These are phyloP conservation scores for Dictyophora rubrovolvata DNA, from an alignment of 768 basidiomycete species.

Conservation along the genomic window DNA sequence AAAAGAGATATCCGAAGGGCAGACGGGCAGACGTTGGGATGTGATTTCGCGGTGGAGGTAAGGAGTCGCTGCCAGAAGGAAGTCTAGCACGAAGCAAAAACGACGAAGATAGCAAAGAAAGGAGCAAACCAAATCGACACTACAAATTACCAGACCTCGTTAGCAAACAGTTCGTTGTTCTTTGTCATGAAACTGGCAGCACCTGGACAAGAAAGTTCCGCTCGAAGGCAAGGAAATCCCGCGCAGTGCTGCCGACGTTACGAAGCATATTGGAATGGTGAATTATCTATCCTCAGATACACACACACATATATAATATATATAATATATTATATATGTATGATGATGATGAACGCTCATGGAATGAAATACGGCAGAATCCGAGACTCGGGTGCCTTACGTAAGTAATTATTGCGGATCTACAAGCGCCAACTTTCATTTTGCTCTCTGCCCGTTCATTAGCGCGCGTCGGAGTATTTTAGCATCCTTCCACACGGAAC, in stretches of 20 bases:
- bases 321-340: too few species aligned
- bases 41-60: neutral
- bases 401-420: too few species aligned
- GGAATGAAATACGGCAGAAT: too few species aligned
- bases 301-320: too few species aligned
- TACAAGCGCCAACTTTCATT: too few species aligned
- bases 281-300: neutral
- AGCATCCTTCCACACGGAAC: too few species aligned
- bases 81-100: constrained; percentile 6
- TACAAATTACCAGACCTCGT: neutral
- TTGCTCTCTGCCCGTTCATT: too few species aligned
- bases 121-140: constrained; percentile 7
- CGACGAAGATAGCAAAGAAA: constrained; percentile 7
- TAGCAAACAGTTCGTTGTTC: neutral
- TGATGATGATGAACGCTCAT: too few species aligned
- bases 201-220: constrained; percentile 8
- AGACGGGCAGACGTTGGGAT: neutral
- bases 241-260: constrained; percentile 4
- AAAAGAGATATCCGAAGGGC: constrained; percentile 7
- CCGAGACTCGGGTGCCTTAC: too few species aligned
- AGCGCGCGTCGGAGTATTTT: too few species aligned
- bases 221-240: constrained; percentile 8
- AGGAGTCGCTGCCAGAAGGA: neutral
- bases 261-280: neutral
- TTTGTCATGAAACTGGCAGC: neutral